Conservation (phyloP, 2,329 filamentous ascomycete species). For the Scedosporium aurantiacum region DNA sequence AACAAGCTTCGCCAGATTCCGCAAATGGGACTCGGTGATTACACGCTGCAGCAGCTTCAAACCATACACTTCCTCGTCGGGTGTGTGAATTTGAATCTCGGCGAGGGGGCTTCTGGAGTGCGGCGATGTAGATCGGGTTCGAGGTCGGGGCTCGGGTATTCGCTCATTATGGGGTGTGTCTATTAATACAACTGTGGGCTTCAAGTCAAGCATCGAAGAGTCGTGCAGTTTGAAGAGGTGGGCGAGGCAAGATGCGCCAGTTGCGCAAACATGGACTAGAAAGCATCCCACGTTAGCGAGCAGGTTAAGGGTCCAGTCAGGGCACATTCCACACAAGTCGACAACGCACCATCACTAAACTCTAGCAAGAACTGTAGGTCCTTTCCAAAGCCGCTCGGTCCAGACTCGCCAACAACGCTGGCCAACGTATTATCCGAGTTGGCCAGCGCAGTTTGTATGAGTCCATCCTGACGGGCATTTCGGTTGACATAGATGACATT, state of each 20-base stretch:
- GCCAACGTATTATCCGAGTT: not conserved
- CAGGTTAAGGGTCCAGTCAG: not conserved
- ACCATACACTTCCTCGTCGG: slow-evolving; percentile 42
- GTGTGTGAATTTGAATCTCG: slow-evolving; percentile 28
- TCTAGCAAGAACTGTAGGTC: slow-evolving; percentile 40
- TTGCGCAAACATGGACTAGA: slow-evolving; percentile 43
- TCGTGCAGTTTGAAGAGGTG: slow-evolving; percentile 43
- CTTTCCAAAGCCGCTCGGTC: slow-evolving; percentile 28
- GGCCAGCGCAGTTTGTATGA: slow-evolving; percentile 21
- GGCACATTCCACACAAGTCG: not conserved
- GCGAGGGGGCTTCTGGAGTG: slow-evolving; percentile 23
- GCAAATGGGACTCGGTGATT: slow-evolving; percentile 45
- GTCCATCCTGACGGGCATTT: slow-evolving; percentile 34
- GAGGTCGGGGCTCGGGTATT: slow-evolving; percentile 22
- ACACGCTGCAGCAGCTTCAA: slow-evolving; percentile 43
- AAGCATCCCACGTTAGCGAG: not conserved
- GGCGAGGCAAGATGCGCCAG: slow-evolving; percentile 41
- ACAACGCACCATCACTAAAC: slow-evolving; percentile 41
- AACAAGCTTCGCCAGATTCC: slow-evolving; percentile 44
- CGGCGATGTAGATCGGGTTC: slow-evolving; percentile 33
- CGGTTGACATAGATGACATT: slow-evolving; percentile 52
- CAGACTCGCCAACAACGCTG: slow-evolving; percentile 3
- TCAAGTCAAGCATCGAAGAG: slow-evolving; percentile 37
- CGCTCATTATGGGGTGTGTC: slow-evolving; percentile 43
- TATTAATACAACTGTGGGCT: slow-evolving; percentile 46